Conservation (phyloP, 2,329 filamentous ascomycete species). For the Colletotrichum sp. region DNA sequence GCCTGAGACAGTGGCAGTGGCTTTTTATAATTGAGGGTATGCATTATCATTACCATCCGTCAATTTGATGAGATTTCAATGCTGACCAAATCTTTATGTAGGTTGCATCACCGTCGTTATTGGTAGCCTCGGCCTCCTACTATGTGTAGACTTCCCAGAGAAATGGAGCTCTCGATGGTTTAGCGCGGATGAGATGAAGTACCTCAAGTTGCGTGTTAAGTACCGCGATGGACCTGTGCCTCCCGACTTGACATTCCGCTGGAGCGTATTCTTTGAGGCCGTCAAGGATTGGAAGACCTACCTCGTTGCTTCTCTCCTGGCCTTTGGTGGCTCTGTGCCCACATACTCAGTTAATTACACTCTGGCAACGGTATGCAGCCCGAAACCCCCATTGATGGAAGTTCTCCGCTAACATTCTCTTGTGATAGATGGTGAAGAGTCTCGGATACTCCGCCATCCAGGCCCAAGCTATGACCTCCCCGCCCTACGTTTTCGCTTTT, state of each 20-base stretch:
- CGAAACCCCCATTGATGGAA: background rate
- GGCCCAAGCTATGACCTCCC: background rate
- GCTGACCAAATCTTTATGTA: background rate
- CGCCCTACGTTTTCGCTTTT: background rate
- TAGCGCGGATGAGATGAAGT: background rate
- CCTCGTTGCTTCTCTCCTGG: background rate
- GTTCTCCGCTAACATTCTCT: background rate
- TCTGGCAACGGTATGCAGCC: background rate
- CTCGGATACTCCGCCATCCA: background rate
- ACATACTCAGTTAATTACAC: background rate
- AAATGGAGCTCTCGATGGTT: background rate
- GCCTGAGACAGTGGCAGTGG: background rate
- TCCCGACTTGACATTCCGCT: background rate
- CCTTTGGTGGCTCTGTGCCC: background rate
- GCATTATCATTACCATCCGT: background rate
- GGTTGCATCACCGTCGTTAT: background rate
- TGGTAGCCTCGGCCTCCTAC: background rate
- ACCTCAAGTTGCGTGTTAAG: background rate
- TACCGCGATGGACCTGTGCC: background rate
- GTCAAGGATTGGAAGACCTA: background rate
- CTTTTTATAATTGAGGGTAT: background rate
- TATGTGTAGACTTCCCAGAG: background rate
- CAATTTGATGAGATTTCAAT: background rate
- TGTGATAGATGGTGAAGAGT: background rate
- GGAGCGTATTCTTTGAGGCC: background rate